phyloP scores from a whole-genome alignment of 257 asterid species.

The Nicotiana benthamiana region DNA sequence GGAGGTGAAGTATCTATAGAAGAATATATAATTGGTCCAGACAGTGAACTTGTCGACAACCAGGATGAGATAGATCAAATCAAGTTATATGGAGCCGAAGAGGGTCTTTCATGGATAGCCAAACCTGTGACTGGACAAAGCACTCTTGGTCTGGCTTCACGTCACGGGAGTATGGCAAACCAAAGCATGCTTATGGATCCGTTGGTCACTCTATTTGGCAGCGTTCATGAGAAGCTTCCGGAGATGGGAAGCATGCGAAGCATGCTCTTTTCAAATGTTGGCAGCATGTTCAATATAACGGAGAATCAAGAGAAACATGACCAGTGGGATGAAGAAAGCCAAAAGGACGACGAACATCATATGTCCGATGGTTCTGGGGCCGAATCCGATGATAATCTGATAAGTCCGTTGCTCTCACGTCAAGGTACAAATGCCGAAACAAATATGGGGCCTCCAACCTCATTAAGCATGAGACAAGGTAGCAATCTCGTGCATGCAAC shows the following conservation, averaged over 20 bases:
- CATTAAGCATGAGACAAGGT: constrained; percentile 16
- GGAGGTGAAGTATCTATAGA: constrained; percentile 88
- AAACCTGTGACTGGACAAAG: constrained; percentile 75
- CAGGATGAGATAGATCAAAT: constrained; percentile 53
- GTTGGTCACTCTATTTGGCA: constrained; percentile 82
- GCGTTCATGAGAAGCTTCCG: constrained; percentile 76
- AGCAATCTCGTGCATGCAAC: constrained; percentile 12
- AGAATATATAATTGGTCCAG: constrained; percentile 78
- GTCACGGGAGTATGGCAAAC: constrained; percentile 70
- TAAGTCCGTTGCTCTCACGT: constrained; percentile 71
- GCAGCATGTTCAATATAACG: constrained; percentile 70
- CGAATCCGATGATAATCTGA: constrained; percentile 65
- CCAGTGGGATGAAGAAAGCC: constrained; percentile 77
- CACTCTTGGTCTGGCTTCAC: constrained; percentile 57
- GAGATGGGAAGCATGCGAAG: constrained; percentile 80
- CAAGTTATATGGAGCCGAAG: constrained; percentile 88
- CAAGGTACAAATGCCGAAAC: constrained; percentile 45
- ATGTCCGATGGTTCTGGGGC: constrained; percentile 44
- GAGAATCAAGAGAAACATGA: constrained; percentile 45
- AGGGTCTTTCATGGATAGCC: constrained; percentile 94
- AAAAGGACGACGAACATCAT: constrained; percentile 32
- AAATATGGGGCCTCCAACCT: constrained; percentile 25
- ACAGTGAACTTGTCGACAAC: constrained; percentile 44
- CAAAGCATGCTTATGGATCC: constrained; percentile 59
- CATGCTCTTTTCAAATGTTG: constrained; percentile 66